Evolutionary conservation across 768 basidiomycete species (phyloP).

Genomic region (Tricholoma bakamatsutake): DNA sequence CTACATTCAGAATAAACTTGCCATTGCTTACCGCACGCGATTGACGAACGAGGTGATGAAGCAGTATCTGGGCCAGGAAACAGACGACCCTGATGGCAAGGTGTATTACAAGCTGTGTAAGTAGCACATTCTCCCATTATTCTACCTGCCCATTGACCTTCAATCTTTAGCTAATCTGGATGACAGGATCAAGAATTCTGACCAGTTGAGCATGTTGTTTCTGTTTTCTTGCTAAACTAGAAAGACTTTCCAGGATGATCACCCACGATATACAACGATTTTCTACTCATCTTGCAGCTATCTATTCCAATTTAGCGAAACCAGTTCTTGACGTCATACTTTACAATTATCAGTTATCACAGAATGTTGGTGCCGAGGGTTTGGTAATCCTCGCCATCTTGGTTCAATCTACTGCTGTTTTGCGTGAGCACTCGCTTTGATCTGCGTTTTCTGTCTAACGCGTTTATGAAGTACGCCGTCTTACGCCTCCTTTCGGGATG

Average conservation of each 20-base stretch:
- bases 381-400: slow-evolving; percentile 75
- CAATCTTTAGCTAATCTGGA: slow-evolving; percentile 75
- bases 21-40: slow-evolving; percentile 82
- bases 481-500: slow-evolving; percentile 89
- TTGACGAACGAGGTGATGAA: slow-evolving; percentile 79
- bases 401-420: slow-evolving; percentile 76
- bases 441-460: not conserved
- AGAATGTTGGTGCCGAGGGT: slow-evolving; percentile 93
- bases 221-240: slow-evolving; percentile 6
- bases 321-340: slow-evolving; percentile 88
- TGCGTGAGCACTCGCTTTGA: slow-evolving; percentile 50
- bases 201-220: slow-evolving; percentile 55
- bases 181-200: slow-evolving; percentile 93
- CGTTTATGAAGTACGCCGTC: slow-evolving; percentile 59
- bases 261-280: slow-evolving; percentile 95
- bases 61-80: slow-evolving; percentile 75
- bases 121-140: slow-evolving; percentile 16
- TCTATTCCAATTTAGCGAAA: slow-evolving; percentile 93
- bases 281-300: slow-evolving; percentile 83
- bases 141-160: not conserved
- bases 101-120: slow-evolving; percentile 90
- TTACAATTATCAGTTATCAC: slow-evolving; percentile 93
- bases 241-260: slow-evolving; percentile 60
- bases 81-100: slow-evolving; percentile 64
- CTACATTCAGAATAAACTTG: slow-evolving; percentile 90